Evolutionary conservation across 139 green algal species (phyloP).

Genomic region (Haematococcus lacustris): DNA sequence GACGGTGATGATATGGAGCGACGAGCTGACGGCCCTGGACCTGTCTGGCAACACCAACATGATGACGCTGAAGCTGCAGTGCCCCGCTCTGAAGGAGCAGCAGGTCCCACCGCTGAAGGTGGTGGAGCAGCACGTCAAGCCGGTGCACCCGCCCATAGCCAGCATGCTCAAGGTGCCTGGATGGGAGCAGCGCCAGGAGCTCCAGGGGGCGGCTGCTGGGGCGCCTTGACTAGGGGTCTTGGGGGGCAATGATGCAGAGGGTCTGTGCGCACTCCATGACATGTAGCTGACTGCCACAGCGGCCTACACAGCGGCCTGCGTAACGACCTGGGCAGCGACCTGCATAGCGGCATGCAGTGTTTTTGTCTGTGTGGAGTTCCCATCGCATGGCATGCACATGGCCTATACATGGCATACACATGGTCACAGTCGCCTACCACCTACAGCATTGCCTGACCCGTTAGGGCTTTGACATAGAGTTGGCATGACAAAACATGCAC

Average conservation of each 20-base stretch:
- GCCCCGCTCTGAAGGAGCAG: conserved; percentile 31
- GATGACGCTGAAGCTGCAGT: conserved; percentile 43
- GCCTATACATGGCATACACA: no score
- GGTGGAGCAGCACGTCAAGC: conserved; percentile 33
- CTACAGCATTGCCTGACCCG: no score
- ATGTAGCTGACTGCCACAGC: neutral
- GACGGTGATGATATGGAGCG: conserved; percentile 61
- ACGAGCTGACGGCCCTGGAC: conserved; percentile 56
- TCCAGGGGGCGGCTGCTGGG: neutral
- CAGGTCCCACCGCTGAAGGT: conserved; percentile 30
- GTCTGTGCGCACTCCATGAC: neutral
- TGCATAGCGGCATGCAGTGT: neutral
- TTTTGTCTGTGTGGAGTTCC: no score
- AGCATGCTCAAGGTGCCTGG: conserved; percentile 33
- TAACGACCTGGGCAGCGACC: neutral
- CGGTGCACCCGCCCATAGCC: conserved; percentile 49
- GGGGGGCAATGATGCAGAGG: neutral
- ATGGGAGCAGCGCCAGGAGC: neutral
- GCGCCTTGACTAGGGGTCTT: neutral
- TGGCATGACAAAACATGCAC: no score
- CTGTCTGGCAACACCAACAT: conserved; percentile 39
- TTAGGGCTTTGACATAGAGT: no score
- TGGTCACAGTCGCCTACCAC: no score
- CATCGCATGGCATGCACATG: no score
- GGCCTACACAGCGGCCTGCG: no score